Evolutionary conservation across 257 asterid genomes (phyloP).

Genomic region (Solanum verrucosum): DNA sequence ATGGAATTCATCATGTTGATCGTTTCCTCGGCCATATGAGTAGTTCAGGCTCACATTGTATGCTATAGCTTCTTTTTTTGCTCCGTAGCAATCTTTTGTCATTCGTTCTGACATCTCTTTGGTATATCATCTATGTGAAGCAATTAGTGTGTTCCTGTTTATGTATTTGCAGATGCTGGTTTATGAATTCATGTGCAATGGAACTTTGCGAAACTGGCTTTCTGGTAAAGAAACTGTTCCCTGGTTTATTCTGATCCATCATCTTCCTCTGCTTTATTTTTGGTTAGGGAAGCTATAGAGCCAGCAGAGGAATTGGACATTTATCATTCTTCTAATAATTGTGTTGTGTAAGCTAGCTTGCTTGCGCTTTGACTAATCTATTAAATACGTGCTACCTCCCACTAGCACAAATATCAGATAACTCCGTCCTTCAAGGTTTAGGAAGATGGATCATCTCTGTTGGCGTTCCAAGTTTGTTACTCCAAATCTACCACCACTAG

Average conservation of each 20-base stretch:
- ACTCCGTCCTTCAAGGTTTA: not conserved
- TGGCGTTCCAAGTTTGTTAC: not conserved
- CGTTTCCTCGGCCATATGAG: not conserved
- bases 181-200: conserved; percentile 80
- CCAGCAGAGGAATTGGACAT: not conserved
- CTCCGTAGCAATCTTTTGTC: not conserved
- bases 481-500: not conserved
- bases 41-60: not conserved
- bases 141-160: not conserved
- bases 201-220: conserved; percentile 68
- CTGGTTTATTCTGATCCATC: not conserved
- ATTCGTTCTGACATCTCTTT: not conserved
- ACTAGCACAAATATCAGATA: not conserved
- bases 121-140: not conserved
- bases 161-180: conserved; percentile 61
- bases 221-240: conserved; percentile 34
- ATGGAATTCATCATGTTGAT: not conserved
- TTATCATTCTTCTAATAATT: not conserved
- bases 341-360: not conserved
- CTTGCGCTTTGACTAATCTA: not conserved
- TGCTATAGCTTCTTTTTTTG: not conserved
- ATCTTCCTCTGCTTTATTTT: not conserved
- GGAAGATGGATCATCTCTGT: not conserved
- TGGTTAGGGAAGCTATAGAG: not conserved
- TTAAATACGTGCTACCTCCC: not conserved